Evolutionary conservation across 176 grass and related monocot species (phyloP).

Genomic region (Miscanthus lutarioriparius): DNA sequence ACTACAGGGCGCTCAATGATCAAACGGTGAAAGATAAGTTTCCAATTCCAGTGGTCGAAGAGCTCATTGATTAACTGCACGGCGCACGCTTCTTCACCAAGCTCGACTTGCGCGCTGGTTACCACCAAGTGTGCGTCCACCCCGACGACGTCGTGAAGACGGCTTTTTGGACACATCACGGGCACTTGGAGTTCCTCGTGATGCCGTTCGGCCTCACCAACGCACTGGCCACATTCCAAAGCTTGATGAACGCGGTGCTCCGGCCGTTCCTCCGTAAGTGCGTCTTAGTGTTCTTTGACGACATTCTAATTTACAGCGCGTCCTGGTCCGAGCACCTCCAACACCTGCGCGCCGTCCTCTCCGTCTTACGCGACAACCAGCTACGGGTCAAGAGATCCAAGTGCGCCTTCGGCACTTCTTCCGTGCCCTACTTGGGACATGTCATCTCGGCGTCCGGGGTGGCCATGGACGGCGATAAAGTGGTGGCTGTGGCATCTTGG

Average conservation of each 20-base stretch:
- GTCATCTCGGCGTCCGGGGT: too few relatives aligned
- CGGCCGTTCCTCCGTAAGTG: background rate
- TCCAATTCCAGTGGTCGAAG: background rate
- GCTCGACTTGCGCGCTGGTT: fast-evolving
- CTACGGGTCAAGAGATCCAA: too few relatives aligned
- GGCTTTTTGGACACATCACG: fast-evolving
- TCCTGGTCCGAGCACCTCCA: too few relatives aligned
- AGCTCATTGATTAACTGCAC: background rate
- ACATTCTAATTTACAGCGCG: too few relatives aligned
- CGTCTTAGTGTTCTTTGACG: background rate
- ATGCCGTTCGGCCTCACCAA: background rate
- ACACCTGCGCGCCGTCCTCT: too few relatives aligned
- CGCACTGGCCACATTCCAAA: background rate
- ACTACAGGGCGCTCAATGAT: background rate
- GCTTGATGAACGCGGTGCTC: background rate
- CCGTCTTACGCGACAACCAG: fast-evolving
- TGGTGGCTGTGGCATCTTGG: too few relatives aligned
- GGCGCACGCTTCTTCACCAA: background rate
- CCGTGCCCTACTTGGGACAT: too few relatives aligned
- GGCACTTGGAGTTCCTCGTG: background rate
- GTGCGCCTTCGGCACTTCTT: too few relatives aligned
- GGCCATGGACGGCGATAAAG: too few relatives aligned
- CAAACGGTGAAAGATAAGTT: background rate
- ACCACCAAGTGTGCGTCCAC: background rate
- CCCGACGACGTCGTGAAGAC: background rate